A percentile compares a stretch with the other conserved stretches of the same genome.
Evolutionary conservation across 805 yeast species (phyloP).

Genomic region (Torulaspora delbrueckii): DNA sequence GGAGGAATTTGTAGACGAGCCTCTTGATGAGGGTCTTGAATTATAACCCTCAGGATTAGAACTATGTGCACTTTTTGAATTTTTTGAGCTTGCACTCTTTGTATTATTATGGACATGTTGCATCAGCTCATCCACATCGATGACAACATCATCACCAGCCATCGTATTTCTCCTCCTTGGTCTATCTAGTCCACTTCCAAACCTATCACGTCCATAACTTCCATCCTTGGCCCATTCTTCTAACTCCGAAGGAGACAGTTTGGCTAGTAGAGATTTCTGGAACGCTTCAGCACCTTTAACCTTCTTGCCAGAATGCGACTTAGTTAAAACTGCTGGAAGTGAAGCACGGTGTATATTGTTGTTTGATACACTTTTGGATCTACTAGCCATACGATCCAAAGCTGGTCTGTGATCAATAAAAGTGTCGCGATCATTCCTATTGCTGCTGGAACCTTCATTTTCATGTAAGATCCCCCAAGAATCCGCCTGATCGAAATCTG

Average conservation of each 20-base stretch:
- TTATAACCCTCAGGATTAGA: conserved; percentile 33
- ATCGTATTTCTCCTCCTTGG: conserved; percentile 16
- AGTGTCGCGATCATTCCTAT: conserved; percentile 15
- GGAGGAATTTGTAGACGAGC: conserved; percentile 56
- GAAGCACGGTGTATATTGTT: conserved; percentile 10
- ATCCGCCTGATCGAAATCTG: conserved; percentile 33
- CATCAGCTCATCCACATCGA: conserved; percentile 35
- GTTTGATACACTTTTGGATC: conserved; percentile 10
- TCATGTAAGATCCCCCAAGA: conserved; percentile 35
- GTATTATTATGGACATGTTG: conserved; percentile 25
- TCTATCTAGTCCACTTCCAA: conserved; percentile 9
- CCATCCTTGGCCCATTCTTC: conserved; percentile 15
- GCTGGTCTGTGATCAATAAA: conserved; percentile 31
- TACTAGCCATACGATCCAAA: conserved; percentile 9
- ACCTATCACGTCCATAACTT: conserved; percentile 6
- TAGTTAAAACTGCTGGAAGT: conserved; percentile 7
- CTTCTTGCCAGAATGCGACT: conserved; percentile 6
- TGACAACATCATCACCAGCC: conserved; percentile 29
- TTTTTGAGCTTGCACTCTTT: conserved; percentile 5
- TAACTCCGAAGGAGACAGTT: conserved; percentile 15
- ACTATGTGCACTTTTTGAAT: conserved; percentile 4
- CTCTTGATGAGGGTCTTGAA: conserved; percentile 41
- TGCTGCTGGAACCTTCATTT: conserved; percentile 16
- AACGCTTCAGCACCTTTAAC: conserved; percentile 5
- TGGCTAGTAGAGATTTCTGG: conserved; percentile 6